A percentile compares a stretch with the other conserved stretches of the same genome.
Evolutionary conservation across 1,139 yeast genomes (phyloP).

Genomic region (Kluyveromyces marxianus): DNA sequence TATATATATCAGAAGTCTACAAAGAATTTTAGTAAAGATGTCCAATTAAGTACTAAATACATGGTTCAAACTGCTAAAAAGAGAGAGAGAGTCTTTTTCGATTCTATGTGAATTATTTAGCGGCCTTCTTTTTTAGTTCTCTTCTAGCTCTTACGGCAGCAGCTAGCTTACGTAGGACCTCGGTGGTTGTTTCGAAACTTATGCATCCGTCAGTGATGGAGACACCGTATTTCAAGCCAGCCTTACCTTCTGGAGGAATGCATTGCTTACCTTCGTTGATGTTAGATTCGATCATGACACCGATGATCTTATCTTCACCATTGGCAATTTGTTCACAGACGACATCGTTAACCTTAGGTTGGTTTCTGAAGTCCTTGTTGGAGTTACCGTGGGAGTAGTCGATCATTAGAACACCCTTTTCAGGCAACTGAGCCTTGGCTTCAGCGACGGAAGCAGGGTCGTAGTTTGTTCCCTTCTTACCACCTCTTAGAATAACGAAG

Average conservation of each 20-base stretch:
- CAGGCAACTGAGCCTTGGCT: slow-evolving; percentile 58
- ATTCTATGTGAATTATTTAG: not conserved
- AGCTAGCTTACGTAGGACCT: slow-evolving; percentile 70
- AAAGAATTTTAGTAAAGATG: too few relatives aligned
- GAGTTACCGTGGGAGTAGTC: slow-evolving; percentile 99
- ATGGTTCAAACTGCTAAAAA: not conserved
- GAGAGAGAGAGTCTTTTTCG: too few relatives aligned
- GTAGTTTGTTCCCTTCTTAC: slow-evolving; percentile 87
- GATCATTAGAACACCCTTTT: slow-evolving; percentile 63
- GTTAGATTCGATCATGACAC: slow-evolving; percentile 94
- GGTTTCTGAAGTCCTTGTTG: slow-evolving; percentile 86
- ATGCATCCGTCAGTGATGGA: slow-evolving; percentile 97
- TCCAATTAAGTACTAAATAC: not conserved
- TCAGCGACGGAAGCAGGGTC: slow-evolving; percentile 70
- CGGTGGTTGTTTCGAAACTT: slow-evolving; percentile 81
- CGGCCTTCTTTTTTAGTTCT: slow-evolving; percentile 26
- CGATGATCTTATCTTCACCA: slow-evolving; percentile 77
- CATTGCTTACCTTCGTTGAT: slow-evolving; percentile 89
- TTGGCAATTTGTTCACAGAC: slow-evolving; percentile 76
- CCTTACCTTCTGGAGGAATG: slow-evolving; percentile 68
- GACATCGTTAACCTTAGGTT: slow-evolving; percentile 73
- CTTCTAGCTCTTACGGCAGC: slow-evolving; percentile 80
- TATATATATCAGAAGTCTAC: too few relatives aligned
- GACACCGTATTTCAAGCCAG: slow-evolving; percentile 83
- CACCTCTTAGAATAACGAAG: slow-evolving; percentile 90